These are phyloP conservation scores for Leishmania braziliensis DNA, from an alignment of 208 protist species.

Conservation along the genomic window DNA sequence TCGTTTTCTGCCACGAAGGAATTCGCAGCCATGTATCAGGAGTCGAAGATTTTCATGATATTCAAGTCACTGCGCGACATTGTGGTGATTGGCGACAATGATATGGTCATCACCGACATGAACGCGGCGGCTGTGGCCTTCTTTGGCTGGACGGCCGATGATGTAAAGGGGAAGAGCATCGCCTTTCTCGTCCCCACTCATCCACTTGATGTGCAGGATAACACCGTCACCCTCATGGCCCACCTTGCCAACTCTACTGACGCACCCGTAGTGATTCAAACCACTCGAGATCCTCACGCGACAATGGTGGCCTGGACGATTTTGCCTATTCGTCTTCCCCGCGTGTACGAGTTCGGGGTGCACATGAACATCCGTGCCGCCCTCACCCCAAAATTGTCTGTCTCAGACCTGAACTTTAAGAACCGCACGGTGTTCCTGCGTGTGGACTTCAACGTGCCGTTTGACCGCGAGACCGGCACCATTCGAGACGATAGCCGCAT, in stretches of 20 bases:
- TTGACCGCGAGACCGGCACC: conserved; percentile 86
- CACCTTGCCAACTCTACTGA: conserved; percentile 59
- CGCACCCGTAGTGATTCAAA: conserved; percentile 83
- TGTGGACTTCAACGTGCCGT: conserved; percentile 99
- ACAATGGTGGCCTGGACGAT: conserved; percentile 90
- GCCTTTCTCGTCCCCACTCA: conserved; percentile 88
- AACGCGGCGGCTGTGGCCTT: conserved; percentile 74
- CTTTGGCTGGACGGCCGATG: conserved; percentile 74
- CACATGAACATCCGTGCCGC: conserved; percentile 89
- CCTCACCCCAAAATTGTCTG: conserved; percentile 86
- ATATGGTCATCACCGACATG: conserved; percentile 91
- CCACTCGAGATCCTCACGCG: conserved; percentile 85
- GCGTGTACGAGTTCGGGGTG: conserved; percentile 87
- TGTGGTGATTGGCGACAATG: conserved; percentile 89
- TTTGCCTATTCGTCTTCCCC: conserved; percentile 72
- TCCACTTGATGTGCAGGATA: conserved; percentile 82
- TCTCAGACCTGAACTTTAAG: conserved; percentile 86
- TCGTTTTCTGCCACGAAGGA: background rate
- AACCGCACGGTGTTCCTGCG: conserved; percentile 95
- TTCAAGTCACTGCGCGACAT: conserved; percentile 90
- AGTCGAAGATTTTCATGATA: conserved; percentile 84
- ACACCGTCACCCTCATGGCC: conserved; percentile 79
- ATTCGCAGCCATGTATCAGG: conserved; percentile 51
- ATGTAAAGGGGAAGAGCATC: conserved; percentile 88
- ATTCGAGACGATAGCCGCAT: conserved; percentile 98